Percentiles rank a stretch among this genome's conserved stretches.
Evolutionary conservation across 140 eudicot genomes (phyloP).

Genomic region (Anethum foeniculum): DNA sequence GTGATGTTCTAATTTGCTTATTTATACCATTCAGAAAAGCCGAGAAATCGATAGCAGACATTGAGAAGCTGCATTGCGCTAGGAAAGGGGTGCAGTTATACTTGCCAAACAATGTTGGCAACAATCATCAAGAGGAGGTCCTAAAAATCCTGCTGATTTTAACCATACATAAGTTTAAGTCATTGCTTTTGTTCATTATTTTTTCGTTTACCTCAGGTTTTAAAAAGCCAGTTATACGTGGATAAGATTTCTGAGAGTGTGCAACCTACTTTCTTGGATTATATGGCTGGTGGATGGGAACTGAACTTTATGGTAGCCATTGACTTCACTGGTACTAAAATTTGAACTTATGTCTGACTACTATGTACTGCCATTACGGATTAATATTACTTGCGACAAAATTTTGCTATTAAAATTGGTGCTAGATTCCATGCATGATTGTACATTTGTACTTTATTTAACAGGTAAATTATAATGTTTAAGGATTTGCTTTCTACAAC

Average conservation of each 20-base stretch:
- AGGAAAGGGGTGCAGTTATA: slow-evolving; percentile 57
- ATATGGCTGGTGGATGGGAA: slow-evolving; percentile 88
- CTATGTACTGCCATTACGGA: not conserved
- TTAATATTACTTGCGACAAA: not conserved
- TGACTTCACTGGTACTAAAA: slow-evolving; percentile 77
- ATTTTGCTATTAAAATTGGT: not conserved
- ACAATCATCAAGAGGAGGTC: slow-evolving; percentile 61
- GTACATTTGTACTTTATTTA: not conserved
- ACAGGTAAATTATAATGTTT: not conserved
- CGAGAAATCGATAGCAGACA: slow-evolving; percentile 64
- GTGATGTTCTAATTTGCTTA: slow-evolving; percentile 12
- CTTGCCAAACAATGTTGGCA: slow-evolving; percentile 47
- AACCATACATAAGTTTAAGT: not conserved
- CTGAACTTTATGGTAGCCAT: slow-evolving; percentile 96
- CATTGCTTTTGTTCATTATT: slow-evolving; percentile 4
- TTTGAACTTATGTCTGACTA: not conserved
- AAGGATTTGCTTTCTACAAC: not conserved
- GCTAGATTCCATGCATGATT: not conserved
- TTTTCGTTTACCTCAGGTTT: slow-evolving; percentile 35
- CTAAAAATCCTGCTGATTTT: not conserved
- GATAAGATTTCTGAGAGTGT: slow-evolving; percentile 73
- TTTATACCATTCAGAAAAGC: slow-evolving; percentile 44
- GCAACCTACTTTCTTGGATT: slow-evolving; percentile 84
- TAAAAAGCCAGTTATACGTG: slow-evolving; percentile 75
- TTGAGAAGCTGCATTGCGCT: slow-evolving; percentile 51